Evolutionary conservation across 306 rosid species (phyloP).

Genomic region (Cicer pinnatifidum): DNA sequence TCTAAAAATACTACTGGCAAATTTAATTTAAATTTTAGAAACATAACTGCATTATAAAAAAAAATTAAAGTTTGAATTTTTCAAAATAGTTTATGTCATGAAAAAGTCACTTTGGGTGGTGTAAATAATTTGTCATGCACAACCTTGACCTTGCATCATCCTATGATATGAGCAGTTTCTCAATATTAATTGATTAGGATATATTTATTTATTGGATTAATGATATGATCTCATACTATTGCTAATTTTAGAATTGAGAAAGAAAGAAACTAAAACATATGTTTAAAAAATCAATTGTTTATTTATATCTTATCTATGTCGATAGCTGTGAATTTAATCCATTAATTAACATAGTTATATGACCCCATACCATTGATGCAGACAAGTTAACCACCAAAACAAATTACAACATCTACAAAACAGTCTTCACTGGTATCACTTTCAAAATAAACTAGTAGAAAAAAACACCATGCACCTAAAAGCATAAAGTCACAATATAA

Average conservation of each 20-base stretch:
- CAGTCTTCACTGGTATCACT: not conserved
- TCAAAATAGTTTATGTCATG: too few relatives aligned
- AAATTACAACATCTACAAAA: conserved; percentile 12
- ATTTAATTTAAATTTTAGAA: too few relatives aligned
- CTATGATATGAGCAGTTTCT: not conserved
- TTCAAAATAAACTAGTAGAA: not conserved
- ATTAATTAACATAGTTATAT: not conserved
- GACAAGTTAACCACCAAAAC: conserved; percentile 7
- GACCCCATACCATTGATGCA: not conserved
- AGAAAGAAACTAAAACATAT: not conserved
- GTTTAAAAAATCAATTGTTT: not conserved
- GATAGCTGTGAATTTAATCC: not conserved
- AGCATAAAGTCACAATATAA: conserved; percentile 23
- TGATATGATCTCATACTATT: not conserved
- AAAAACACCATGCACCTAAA: not conserved
- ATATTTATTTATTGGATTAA: not conserved
- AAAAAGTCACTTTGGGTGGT: not conserved
- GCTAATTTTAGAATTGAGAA: not conserved
- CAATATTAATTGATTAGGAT: not conserved
- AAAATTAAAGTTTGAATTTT: too few relatives aligned
- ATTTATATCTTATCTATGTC: not conserved
- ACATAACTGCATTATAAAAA: too few relatives aligned
- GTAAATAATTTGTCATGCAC: not conserved
- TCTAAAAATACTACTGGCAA: too few relatives aligned
- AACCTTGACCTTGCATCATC: not conserved